Conservation (phyloP, 1,284 basidiomycete species). For the Chalciporus piperatoides region DNA sequence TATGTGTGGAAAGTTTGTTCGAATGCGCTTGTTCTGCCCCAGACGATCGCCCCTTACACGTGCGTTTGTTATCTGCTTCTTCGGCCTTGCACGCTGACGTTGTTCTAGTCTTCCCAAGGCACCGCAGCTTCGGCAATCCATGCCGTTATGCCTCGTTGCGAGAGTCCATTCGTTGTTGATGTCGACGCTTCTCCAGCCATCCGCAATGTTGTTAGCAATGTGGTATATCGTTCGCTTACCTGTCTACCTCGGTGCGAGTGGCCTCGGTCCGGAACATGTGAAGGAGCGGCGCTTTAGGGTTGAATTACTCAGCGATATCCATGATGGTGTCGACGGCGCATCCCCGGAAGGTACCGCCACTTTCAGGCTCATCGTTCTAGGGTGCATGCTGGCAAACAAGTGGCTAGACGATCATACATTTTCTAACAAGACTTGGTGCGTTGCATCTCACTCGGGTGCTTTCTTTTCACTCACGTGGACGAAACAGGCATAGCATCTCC, state of each 20-base stretch:
- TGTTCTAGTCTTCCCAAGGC: conserved; percentile 32
- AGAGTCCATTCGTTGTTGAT: conserved; percentile 69
- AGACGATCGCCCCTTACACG: conserved; percentile 44
- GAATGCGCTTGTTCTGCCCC: conserved; percentile 56
- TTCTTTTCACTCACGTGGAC: conserved; percentile 5
- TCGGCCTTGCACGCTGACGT: conserved; percentile 11
- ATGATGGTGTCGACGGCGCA: conserved; percentile 46
- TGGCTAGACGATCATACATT: conserved; percentile 93
- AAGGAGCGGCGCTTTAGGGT: conserved; percentile 63
- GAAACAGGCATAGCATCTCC: conserved; percentile 70
- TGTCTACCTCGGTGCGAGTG: conserved; percentile 53
- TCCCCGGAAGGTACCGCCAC: conserved; percentile 53
- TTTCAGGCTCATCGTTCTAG: conserved; percentile 75
- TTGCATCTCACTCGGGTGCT: conserved; percentile 5
- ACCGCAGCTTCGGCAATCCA: conserved; percentile 39
- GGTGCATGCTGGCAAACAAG: conserved; percentile 87
- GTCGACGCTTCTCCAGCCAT: conserved; percentile 78
- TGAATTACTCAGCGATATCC: conserved; percentile 54
- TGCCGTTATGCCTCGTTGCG: conserved; percentile 46
- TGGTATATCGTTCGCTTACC: conserved; percentile 83
- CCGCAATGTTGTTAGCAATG: conserved; percentile 72
- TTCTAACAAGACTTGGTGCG: conserved; percentile 88
- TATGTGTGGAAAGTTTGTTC: conserved; percentile 80
- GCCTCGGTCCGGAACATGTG: conserved; percentile 42
- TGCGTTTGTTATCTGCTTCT: conserved; percentile 32